phyloP scores from a whole-genome alignment of 2,329 filamentous ascomycete species.

The Colletotrichum incanum region DNA sequence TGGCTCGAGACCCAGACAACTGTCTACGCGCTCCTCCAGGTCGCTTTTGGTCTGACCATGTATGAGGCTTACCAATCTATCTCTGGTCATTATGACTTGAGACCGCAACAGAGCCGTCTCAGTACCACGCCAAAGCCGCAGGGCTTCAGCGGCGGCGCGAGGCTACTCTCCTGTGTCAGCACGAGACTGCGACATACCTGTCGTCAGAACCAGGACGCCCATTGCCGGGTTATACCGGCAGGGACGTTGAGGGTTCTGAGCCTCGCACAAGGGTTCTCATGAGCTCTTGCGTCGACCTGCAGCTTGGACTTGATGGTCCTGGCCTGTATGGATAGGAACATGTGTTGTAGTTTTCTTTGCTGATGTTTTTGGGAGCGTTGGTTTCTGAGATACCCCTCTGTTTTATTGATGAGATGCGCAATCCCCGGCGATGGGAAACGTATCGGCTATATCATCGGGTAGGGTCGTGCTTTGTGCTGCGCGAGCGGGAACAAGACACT shows the following conservation, averaged over 20 bases:
- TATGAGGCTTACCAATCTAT: constrained; percentile 13
- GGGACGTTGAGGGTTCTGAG: constrained; percentile 6
- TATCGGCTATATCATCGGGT: constrained; percentile 39
- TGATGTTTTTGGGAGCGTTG: constrained; percentile 40
- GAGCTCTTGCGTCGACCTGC: constrained; percentile 23
- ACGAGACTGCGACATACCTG: constrained; percentile 35
- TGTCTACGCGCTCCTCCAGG: constrained; percentile 5
- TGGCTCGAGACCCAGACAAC: background rate
- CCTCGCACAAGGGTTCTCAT: constrained; percentile 33
- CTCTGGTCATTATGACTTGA: constrained; percentile 34
- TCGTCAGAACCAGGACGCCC: constrained; percentile 17
- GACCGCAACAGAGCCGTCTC: constrained; percentile 42
- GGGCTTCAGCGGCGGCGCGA: constrained; percentile 35
- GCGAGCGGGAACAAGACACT: background rate
- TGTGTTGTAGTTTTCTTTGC: constrained; percentile 25
- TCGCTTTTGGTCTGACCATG: constrained; percentile 24
- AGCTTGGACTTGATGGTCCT: constrained; percentile 12
- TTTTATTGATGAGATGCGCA: constrained; percentile 40
- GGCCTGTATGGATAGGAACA: constrained; percentile 19
- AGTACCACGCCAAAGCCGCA: constrained; percentile 32
- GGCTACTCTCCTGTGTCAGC: constrained; percentile 39
- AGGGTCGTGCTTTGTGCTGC: constrained; percentile 13
- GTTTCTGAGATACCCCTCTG: constrained; percentile 46
- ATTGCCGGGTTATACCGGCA: constrained; percentile 10
- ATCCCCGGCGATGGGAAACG: constrained; percentile 5